Conservation (phyloP, 1,139 yeast species). For the Zygosaccharomyces sapae region DNA sequence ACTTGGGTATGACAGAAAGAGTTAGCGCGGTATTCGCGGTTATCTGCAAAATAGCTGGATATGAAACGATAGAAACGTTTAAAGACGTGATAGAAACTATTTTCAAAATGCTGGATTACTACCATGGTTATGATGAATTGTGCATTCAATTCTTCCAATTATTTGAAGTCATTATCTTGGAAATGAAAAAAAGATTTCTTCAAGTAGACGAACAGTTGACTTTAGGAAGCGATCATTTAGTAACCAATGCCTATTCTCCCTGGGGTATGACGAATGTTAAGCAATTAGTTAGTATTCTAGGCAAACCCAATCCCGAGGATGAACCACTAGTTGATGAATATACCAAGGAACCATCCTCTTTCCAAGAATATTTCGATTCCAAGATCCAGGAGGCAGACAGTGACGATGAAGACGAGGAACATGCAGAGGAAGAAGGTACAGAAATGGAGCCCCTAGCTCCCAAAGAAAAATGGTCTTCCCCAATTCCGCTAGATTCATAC, state of each 20-base stretch:
- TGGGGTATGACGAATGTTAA: conserved; percentile 27
- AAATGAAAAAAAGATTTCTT: conserved; percentile 41
- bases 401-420: conserved; percentile 27
- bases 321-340: conserved; percentile 11
- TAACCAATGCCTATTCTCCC: conserved; percentile 20
- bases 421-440: conserved; percentile 11
- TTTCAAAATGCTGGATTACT: conserved; percentile 73
- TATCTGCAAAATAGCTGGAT: conserved; percentile 65
- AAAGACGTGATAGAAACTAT: conserved; percentile 69
- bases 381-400: conserved; percentile 23
- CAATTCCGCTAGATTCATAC: conserved; percentile 58
- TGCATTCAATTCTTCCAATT: conserved; percentile 73
- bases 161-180: conserved; percentile 59
- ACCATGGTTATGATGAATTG: conserved; percentile 72
- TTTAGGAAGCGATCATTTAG: conserved; percentile 13
- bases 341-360: conserved; percentile 23
- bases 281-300: conserved; percentile 21
- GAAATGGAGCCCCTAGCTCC: conserved; percentile 7
- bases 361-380: conserved; percentile 33
- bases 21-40: conserved; percentile 67
- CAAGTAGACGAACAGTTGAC: conserved; percentile 22
- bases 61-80: conserved; percentile 58
- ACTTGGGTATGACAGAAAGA: conserved; percentile 70
- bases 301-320: conserved; percentile 11
- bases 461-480: conserved; percentile 51